Percentiles rank a stretch among this genome's conserved stretches.
Evolutionary conservation across 2,329 filamentous ascomycete species (phyloP).

Genomic region (Fusarium sp.): DNA sequence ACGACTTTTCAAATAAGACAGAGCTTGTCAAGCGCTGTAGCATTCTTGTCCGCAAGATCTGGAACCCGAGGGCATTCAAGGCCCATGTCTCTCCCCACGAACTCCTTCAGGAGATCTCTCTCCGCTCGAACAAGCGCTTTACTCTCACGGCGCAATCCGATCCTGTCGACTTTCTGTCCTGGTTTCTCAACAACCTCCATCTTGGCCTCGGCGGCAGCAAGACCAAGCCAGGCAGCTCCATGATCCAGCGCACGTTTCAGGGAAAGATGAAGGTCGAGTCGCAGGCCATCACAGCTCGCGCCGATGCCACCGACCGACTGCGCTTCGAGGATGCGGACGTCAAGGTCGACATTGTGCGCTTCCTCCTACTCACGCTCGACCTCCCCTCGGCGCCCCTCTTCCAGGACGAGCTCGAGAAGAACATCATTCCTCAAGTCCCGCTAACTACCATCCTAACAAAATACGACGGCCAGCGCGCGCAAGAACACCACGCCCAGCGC

Average conservation of each 20-base stretch:
- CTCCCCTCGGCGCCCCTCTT: constrained; percentile 92
- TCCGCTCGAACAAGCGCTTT: constrained; percentile 92
- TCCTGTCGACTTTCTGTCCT: constrained; percentile 94
- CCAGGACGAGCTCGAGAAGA: constrained; percentile 92
- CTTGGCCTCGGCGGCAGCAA: constrained; percentile 90
- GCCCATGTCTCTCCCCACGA: constrained; percentile 97
- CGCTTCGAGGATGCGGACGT: constrained; percentile 92
- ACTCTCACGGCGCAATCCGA: constrained; percentile 91
- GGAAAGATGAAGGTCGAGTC: constrained; percentile 92
- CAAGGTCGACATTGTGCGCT: constrained; percentile 79
- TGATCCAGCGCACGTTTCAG: constrained; percentile 93
- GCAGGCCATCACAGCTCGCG: constrained; percentile 91
- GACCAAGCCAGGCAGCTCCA: constrained; percentile 83
- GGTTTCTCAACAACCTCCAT: constrained; percentile 97
- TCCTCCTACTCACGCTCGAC: constrained; percentile 92
- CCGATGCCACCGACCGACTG: constrained; percentile 85
- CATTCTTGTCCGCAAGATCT: constrained; percentile 93
- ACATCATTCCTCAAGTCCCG: constrained; percentile 94
- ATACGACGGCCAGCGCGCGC: constrained; percentile 88
- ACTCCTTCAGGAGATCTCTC: constrained; percentile 90
- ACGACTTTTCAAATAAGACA: constrained; percentile 76
- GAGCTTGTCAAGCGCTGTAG: constrained; percentile 90
- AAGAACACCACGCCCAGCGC: constrained; percentile 89
- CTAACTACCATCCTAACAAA: constrained; percentile 86
- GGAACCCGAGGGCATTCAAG: constrained; percentile 97